Conservation (phyloP, 2,329 filamentous ascomycete species). For the Trichophyton benhamiae region DNA sequence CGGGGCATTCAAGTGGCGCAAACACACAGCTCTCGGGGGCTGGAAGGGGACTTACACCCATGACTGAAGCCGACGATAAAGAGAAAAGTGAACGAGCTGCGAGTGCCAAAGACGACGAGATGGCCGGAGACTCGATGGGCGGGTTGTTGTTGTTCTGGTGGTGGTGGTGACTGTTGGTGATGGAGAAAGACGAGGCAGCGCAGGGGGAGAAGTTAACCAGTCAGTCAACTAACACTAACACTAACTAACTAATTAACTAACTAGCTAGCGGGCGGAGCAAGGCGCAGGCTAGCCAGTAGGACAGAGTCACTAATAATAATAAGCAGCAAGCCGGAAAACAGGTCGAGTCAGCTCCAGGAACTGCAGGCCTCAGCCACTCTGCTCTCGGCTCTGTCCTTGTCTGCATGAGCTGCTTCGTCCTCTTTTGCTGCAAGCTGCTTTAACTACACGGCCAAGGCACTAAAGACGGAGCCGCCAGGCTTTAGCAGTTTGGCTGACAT, state of each 20-base stretch:
- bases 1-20: neutral
- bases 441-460: neutral
- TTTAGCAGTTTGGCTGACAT: neutral
- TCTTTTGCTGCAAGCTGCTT: neutral
- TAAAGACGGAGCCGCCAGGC: neutral
- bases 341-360: too few species aligned
- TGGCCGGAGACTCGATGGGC: neutral
- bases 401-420: too few species aligned
- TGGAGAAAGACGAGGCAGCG: neutral
- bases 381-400: too few species aligned
- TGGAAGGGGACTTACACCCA: slow-evolving; percentile 2
- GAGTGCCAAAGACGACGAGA: neutral
- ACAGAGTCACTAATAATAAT: too few species aligned
- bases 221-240: too few species aligned
- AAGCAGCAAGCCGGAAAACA: too few species aligned
- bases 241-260: too few species aligned
- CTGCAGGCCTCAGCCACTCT: too few species aligned
- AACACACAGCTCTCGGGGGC: neutral
- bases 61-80: neutral
- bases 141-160: neutral
- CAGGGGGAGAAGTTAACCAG: neutral
- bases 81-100: neutral
- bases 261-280: too few species aligned
- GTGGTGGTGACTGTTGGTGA: neutral
- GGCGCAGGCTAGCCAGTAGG: too few species aligned